These are phyloP conservation scores for Candida xyloterini DNA, from an alignment of 805 yeast species.

Conservation along the genomic window DNA sequence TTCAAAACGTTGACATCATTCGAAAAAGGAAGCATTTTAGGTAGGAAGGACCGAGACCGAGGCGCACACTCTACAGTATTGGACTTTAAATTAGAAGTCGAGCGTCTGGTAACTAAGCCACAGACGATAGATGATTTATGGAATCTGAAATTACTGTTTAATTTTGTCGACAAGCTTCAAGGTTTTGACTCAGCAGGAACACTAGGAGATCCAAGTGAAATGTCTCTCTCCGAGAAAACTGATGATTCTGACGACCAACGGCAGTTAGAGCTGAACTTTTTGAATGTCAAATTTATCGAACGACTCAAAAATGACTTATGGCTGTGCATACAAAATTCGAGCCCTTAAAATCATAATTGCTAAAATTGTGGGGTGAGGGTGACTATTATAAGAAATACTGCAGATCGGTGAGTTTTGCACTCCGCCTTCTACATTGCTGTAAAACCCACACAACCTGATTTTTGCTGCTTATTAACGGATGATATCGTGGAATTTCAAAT, in stretches of 20 bases:
- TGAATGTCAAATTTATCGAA: slow-evolving; percentile 52
- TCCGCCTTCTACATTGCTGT: slow-evolving; percentile 1
- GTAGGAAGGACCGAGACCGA: slow-evolving; percentile 15
- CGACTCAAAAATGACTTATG: slow-evolving; percentile 42
- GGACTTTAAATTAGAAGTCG: slow-evolving; percentile 55
- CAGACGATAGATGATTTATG: slow-evolving; percentile 52
- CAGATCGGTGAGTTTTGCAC: too few relatives aligned
- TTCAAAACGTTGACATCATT: slow-evolving; percentile 21
- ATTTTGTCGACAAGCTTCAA: slow-evolving; percentile 47
- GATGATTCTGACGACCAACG: slow-evolving; percentile 18
- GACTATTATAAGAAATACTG: too few relatives aligned
- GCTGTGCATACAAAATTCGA: slow-evolving; percentile 13
- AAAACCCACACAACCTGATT: neutral
- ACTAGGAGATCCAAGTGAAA: slow-evolving; percentile 1
- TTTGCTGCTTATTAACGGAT: too few relatives aligned
- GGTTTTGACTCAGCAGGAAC: neutral
- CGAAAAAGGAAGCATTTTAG: slow-evolving; percentile 21
- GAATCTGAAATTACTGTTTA: slow-evolving; percentile 60
- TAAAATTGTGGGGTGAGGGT: neutral
- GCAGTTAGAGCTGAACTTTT: slow-evolving; percentile 35
- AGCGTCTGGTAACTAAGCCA: slow-evolving; percentile 41
- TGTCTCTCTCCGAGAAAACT: slow-evolving; percentile 9
- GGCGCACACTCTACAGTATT: slow-evolving; percentile 41
- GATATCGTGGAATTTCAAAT: too few relatives aligned
- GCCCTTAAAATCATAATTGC: neutral